phyloP scores from a whole-genome alignment of 306 rosid species.

The Cicer pinnatifidum region DNA sequence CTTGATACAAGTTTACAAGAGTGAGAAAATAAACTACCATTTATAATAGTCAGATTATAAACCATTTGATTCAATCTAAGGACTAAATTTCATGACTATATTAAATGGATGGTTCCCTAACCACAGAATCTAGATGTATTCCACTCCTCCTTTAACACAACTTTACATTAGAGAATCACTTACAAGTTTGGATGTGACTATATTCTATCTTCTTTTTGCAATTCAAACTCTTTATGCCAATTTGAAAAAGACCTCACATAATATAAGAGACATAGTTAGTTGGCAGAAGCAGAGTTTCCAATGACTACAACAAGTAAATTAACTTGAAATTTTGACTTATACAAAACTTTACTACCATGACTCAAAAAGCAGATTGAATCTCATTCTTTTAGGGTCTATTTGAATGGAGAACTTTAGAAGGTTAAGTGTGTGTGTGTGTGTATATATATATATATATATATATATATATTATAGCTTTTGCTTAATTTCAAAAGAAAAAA shows the following conservation, averaged over 20 bases:
- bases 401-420: no score
- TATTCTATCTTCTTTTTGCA: background rate
- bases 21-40: no score
- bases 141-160: background rate
- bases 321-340: background rate
- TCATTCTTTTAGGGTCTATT: no score
- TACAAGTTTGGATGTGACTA: slow-evolving; percentile 19
- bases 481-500: no score
- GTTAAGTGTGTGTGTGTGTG: no score
- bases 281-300: background rate
- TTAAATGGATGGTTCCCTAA: background rate
- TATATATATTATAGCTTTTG: no score
- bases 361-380: no score
- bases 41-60: background rate
- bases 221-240: slow-evolving; percentile 5
- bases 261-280: no score
- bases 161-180: background rate
- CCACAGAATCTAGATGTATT: background rate
- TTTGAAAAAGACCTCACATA: background rate
- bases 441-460: no score
- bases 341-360: background rate
- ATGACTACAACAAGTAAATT: background rate
- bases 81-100: background rate
- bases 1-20: background rate
- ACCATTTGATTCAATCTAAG: background rate